Evolutionary conservation across 1,139 yeast genomes (phyloP), one percentile per base, ranked within the genome.

Genomic region (Candida sojae): DNA sequence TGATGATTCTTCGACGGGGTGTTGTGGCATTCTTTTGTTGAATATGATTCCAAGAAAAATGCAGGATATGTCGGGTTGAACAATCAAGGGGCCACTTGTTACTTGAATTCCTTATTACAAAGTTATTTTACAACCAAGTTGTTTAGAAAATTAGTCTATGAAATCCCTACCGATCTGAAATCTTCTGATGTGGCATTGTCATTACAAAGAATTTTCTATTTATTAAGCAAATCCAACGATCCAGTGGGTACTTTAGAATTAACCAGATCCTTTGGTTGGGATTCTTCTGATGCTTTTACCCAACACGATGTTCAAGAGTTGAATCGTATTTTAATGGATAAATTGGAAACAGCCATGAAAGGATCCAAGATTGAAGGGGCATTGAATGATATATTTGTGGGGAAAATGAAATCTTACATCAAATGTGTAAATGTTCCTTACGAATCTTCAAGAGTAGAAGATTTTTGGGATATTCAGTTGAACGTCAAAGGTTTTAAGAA

Each of bases 261-360:
- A 50, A 93, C 99, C 0, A 82, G 83, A 53, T 86, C 98, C 0
- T 93, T 93, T 73, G 99, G 99, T 9, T 93, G 99, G 99, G 97
- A 92, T 63, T 81, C 91, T 8, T 86, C 86, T 9, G 99, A 93
- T 59, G 97, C 98, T 0, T 95, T 93, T 65, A 89, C 96, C 6
- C 99, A 93, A 67, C 99, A 93, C 66, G 99, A 93, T 64, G 97
- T 93, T 12, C 99, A 95, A 64, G 99, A 93, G 65, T 77, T 95
- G 64, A 91, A 92, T 63, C 85, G 99, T 59, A 92, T 95, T 37
- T 76, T 93, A 62, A 93, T 95, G 97, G 99, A 93, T 65, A 84
- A 87, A 58, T 75, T 93, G 46, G 99, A 95, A 67, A 77, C 84
- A 6, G 89, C 90, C 46, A 92, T 93, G 98, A 91, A 91, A 62